Evolutionary conservation across 345 rosid species (phyloP).

Genomic region (Sonneratia caseolaris): DNA sequence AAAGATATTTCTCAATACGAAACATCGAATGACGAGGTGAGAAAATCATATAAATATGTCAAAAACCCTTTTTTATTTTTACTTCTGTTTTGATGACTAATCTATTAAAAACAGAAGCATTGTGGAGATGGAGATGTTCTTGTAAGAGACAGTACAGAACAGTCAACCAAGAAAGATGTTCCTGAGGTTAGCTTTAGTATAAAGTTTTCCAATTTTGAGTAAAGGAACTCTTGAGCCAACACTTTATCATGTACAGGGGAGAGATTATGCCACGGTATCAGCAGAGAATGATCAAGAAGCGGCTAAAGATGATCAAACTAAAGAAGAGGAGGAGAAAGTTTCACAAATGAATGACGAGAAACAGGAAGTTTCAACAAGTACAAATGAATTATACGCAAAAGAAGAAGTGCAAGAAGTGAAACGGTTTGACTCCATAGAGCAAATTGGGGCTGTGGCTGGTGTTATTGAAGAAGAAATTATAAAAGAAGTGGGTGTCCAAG

Average conservation of each 20-base stretch:
- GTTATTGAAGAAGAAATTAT: not conserved
- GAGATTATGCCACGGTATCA: not conserved
- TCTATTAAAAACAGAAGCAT: not conserved
- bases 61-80: not conserved
- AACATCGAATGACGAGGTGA: not conserved
- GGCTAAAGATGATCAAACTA: slow-evolving; percentile 2
- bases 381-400: not conserved
- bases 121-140: not conserved
- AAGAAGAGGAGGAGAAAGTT: not conserved
- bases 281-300: not conserved
- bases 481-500: not conserved
- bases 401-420: not conserved
- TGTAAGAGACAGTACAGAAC: not conserved
- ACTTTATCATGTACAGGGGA: not conserved
- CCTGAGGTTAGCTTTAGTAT: not conserved
- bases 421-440: not conserved
- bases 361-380: not conserved
- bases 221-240: not conserved
- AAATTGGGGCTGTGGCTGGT: not conserved
- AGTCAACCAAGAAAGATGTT: not conserved
- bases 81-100: not conserved
- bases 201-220: not conserved
- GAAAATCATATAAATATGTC: not conserved
- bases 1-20: not conserved
- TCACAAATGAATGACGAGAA: not conserved